Conservation (phyloP, 768 basidiomycete genomes). For the Mycena vitilis region DNA sequence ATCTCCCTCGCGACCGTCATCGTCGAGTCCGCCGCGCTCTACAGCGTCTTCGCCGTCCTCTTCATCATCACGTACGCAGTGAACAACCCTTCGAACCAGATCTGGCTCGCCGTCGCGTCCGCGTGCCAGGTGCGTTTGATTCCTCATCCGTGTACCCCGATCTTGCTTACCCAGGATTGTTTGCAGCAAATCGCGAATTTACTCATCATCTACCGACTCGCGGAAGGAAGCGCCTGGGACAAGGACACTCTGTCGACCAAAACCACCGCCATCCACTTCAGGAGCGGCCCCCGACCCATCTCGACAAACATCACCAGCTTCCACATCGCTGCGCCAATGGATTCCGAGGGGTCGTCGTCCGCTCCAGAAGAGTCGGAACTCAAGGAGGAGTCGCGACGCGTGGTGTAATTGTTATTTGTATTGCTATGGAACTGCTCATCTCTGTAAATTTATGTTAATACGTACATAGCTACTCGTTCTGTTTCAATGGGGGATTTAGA, state of each 20-base stretch:
- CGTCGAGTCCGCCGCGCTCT: conserved; percentile 59
- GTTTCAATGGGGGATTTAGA: background rate
- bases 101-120: conserved; percentile 51
- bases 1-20: conserved; percentile 51
- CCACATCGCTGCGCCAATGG: conserved; percentile 20
- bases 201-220: conserved; percentile 55
- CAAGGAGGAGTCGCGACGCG: background rate
- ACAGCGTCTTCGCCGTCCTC: conserved; percentile 52
- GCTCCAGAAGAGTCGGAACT: background rate
- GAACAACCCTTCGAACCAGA: conserved; percentile 51
- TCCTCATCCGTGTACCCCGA: background rate
- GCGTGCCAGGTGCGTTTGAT: conserved; percentile 46
- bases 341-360: conserved; percentile 12
- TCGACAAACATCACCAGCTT: conserved; percentile 26
- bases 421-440: background rate
- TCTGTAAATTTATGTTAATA: background rate
- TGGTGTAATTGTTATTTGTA: background rate
- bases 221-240: conserved; percentile 54
- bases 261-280: conserved; percentile 30
- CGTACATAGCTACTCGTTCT: background rate
- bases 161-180: background rate
- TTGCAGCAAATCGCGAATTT: conserved; percentile 51
- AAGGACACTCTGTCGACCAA: conserved; percentile 40
- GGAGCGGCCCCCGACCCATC: conserved; percentile 1
- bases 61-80: conserved; percentile 56